phyloP scores from a whole-genome alignment of 371 early-diverging fungal species.

The Capniomyces stellatus region DNA sequence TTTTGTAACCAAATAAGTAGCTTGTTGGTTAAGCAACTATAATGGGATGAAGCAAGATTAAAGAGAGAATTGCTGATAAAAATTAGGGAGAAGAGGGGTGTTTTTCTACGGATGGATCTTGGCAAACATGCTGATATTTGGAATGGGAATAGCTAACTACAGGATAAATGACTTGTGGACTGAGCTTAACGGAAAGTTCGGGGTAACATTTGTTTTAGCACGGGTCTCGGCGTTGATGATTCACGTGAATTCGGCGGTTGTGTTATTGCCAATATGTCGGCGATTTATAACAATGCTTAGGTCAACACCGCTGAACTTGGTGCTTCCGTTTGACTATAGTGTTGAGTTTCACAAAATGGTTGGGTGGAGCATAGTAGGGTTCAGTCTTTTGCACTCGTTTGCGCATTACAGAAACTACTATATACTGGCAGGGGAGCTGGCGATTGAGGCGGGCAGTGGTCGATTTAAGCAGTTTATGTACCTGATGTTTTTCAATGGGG shows the following conservation, averaged over 20 bases:
- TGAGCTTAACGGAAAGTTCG: slow-evolving; percentile 25
- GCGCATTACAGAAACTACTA: slow-evolving; percentile 61
- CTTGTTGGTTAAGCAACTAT: no score
- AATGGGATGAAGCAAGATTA: no score
- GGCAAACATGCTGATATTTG: not conserved
- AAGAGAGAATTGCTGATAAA: no score
- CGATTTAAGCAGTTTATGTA: slow-evolving; percentile 18
- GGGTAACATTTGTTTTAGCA: slow-evolving; percentile 30
- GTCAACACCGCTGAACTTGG: slow-evolving; percentile 36
- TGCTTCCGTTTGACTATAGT: slow-evolving; percentile 67
- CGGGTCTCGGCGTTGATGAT: slow-evolving; percentile 42
- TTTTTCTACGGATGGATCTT: not conserved
- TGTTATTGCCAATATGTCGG: slow-evolving; percentile 65
- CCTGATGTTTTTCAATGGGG: slow-evolving; percentile 38
- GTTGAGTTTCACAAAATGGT: slow-evolving; percentile 62
- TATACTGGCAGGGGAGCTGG: slow-evolving; percentile 7
- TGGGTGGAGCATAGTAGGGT: slow-evolving; percentile 53
- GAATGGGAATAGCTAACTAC: not conserved
- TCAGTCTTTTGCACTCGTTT: slow-evolving; percentile 43
- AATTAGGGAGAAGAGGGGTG: not conserved
- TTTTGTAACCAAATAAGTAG: no score
- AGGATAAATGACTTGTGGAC: slow-evolving; percentile 8
- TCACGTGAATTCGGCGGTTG: slow-evolving; percentile 49
- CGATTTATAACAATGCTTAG: slow-evolving; percentile 52
- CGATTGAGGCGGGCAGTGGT: slow-evolving; percentile 3